Conservation (phyloP, 2,329 filamentous ascomycete species). For the Ophiostoma himal-ulmi region DNA sequence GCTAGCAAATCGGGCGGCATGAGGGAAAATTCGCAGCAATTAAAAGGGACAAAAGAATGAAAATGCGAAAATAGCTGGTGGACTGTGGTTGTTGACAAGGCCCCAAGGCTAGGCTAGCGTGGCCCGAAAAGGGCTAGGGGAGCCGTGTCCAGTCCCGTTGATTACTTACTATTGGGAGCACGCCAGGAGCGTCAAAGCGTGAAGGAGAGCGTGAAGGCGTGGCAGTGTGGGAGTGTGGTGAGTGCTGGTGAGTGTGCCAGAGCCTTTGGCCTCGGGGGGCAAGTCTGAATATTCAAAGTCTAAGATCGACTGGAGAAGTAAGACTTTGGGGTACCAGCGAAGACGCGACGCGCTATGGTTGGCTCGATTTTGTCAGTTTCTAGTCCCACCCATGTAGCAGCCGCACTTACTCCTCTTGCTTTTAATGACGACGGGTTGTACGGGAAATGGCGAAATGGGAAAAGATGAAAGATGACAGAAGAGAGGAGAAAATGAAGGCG, state of each 20-base stretch:
- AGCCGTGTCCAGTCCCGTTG: conserved; percentile 2
- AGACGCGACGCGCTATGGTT: conserved; percentile 14
- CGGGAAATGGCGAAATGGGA: conserved; percentile 5
- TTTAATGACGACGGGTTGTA: neutral
- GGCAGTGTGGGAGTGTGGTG: neutral
- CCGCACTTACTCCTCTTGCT: neutral
- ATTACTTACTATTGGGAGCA: neutral
- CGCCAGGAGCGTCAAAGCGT: neutral
- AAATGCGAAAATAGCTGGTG: conserved; percentile 4
- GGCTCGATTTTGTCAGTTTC: conserved; percentile 4
- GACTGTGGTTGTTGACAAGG: conserved; percentile 10
- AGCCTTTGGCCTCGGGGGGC: neutral
- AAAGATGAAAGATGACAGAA: neutral
- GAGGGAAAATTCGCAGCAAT: neutral
- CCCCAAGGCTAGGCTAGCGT: conserved; percentile 14
- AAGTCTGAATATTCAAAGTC: neutral
- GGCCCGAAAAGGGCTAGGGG: conserved; percentile 8
- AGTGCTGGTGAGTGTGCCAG: neutral
- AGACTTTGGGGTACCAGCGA: neutral
- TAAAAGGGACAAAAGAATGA: conserved; percentile 2
- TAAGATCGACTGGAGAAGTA: neutral
- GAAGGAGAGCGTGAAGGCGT: neutral
- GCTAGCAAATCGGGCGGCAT: conserved; percentile 8
- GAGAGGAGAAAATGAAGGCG: neutral
- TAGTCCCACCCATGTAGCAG: conserved; percentile 1